A percentile compares a stretch with the other conserved stretches of the same genome.
Evolutionary conservation across 2,329 filamentous ascomycete genomes (phyloP).

Genomic region (Xylaria sp.): DNA sequence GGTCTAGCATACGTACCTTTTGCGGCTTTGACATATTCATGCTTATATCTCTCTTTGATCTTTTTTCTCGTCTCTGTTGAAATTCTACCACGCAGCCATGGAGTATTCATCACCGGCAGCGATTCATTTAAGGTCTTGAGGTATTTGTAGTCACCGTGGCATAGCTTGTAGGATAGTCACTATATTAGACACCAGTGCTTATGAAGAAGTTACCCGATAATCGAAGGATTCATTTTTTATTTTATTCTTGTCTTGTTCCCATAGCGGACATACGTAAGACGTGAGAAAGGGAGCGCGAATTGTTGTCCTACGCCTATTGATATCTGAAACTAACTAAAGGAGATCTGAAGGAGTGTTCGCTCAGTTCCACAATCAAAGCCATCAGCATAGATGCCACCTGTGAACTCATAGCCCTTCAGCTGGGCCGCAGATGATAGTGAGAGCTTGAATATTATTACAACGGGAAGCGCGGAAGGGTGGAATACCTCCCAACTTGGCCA

Average conservation of each 20-base stretch:
- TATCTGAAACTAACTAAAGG: slow-evolving; percentile 13
- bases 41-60: too few relatives aligned
- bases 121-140: too few relatives aligned
- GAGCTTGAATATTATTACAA: slow-evolving; percentile 21
- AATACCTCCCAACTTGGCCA: background rate
- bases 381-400: slow-evolving; percentile 8
- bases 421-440: background rate
- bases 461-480: background rate
- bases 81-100: too few relatives aligned
- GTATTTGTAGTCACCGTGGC: too few relatives aligned
- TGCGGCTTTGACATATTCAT: too few relatives aligned
- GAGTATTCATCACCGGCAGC: too few relatives aligned
- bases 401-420: background rate
- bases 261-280: background rate
- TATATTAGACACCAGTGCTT: background rate
- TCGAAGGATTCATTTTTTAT: background rate
- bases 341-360: slow-evolving; percentile 25
- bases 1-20: too few relatives aligned
- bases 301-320: slow-evolving; percentile 14
- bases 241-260: background rate
- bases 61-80: too few relatives aligned
- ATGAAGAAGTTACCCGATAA: background rate
- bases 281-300: slow-evolving; percentile 11
- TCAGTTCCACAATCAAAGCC: slow-evolving; percentile 14
- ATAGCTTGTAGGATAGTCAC: too few relatives aligned